Conservation (phyloP, 441 rosid species). For the Pelargonium citronellum region DNA sequence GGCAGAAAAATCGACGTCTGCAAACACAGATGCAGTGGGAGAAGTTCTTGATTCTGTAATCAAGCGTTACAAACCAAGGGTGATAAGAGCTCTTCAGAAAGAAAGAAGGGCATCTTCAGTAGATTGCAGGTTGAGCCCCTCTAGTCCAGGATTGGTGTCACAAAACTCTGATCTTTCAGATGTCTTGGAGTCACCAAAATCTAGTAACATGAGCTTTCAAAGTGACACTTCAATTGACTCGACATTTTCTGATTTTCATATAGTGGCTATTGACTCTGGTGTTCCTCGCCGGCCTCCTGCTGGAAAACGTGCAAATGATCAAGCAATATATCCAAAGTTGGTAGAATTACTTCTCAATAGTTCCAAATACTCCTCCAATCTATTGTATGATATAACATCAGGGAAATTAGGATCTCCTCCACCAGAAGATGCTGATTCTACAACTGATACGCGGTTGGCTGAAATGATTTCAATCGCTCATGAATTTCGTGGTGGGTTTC, state of each 20-base stretch:
- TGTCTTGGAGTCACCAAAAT: conserved; percentile 53
- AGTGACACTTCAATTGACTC: conserved; percentile 52
- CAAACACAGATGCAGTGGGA: conserved; percentile 48
- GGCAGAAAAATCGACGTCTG: conserved; percentile 57
- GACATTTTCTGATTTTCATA: conserved; percentile 42
- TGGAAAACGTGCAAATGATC: conserved; percentile 92
- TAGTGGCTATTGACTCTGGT: conserved; percentile 89
- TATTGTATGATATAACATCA: conserved; percentile 77
- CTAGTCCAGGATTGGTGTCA: conserved; percentile 41
- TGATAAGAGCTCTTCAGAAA: conserved; percentile 70
- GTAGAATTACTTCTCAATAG: conserved; percentile 88
- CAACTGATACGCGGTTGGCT: conserved; percentile 22
- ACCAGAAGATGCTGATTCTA: conserved; percentile 32
- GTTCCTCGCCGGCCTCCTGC: conserved; percentile 99
- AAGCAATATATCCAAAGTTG: conserved; percentile 78
- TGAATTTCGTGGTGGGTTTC: conserved; percentile 79
- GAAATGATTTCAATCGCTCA: conserved; percentile 48
- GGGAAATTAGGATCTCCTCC: conserved; percentile 73
- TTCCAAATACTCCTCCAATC: conserved; percentile 54
- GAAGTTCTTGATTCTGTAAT: conserved; percentile 76
- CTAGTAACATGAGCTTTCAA: conserved; percentile 40
- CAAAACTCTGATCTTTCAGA: conserved; percentile 71
- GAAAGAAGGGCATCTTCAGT: conserved; percentile 80
- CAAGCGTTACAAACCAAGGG: conserved; percentile 64
- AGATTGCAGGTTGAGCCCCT: conserved; percentile 47